Evolutionary conservation across 805 yeast species (phyloP).

Genomic region (Priceomyces medius): DNA sequence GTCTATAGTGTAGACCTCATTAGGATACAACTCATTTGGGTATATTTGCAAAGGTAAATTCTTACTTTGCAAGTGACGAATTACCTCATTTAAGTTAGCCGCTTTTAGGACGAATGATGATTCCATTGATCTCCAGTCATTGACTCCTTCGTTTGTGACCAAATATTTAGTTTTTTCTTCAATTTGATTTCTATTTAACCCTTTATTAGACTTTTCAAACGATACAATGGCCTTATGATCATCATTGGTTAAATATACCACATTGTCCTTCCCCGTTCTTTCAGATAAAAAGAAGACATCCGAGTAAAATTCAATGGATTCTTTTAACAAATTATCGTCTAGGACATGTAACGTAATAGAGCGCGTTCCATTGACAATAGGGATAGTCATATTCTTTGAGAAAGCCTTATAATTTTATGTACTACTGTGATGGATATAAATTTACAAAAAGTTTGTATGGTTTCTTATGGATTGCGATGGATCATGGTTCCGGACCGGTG

Average conservation of each 20-base stretch:
- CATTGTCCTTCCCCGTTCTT: constrained; percentile 18
- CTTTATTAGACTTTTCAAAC: constrained; percentile 16
- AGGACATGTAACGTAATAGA: constrained; percentile 54
- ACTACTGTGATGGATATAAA: not conserved
- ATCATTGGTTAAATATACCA: constrained; percentile 21
- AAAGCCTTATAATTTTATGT: too few species aligned
- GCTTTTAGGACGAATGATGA: constrained; percentile 49
- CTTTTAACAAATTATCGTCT: constrained; percentile 38
- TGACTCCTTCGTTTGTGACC: constrained; percentile 15
- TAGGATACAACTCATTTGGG: constrained; percentile 74
- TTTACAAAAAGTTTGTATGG: not conserved
- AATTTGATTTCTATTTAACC: constrained; percentile 19
- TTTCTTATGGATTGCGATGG: not conserved
- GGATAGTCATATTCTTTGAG: constrained; percentile 17
- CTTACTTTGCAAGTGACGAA: constrained; percentile 28
- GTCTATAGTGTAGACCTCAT: constrained; percentile 73
- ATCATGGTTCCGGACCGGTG: constrained; percentile 3
- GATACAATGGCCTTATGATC: constrained; percentile 22
- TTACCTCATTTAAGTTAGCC: constrained; percentile 36
- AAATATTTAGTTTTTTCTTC: constrained; percentile 12
- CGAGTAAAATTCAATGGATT: constrained; percentile 58
- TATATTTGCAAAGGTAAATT: constrained; percentile 49
- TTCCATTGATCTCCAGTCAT: constrained; percentile 52
- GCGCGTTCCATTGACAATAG: constrained; percentile 59
- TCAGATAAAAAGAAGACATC: constrained; percentile 36